Conservation (phyloP, 371 early-diverging fungal genomes). For the Mortierella sp. region DNA sequence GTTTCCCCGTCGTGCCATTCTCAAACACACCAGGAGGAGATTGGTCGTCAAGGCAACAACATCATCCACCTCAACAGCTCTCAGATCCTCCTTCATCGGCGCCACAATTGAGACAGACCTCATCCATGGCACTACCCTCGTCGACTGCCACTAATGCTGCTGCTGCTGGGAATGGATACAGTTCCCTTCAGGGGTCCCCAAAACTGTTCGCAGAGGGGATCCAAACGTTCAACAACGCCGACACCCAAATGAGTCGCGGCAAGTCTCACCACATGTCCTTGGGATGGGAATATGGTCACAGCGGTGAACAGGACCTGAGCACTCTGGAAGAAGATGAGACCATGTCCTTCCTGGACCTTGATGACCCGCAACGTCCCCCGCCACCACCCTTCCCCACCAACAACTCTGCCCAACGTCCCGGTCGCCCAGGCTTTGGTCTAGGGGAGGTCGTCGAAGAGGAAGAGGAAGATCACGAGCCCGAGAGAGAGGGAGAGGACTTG, state of each 20-base stretch:
- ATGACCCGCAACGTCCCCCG: neutral
- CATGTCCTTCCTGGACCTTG: constrained; percentile 29
- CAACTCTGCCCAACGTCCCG: neutral
- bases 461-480: constrained; percentile 38
- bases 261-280: constrained; percentile 2
- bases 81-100: neutral
- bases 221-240: neutral
- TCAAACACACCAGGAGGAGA: neutral
- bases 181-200: neutral
- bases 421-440: neutral
- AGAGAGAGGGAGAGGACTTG: constrained; percentile 43
- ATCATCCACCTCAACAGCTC: constrained; percentile 3
- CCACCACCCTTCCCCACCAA: constrained; percentile 7
- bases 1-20: constrained; percentile 14
- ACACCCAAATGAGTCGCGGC: neutral
- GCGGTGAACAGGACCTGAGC: neutral
- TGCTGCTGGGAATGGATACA: neutral
- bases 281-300: neutral
- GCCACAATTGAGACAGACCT: neutral
- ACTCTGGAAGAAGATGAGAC: constrained; percentile 27
- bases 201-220: constrained; percentile 21
- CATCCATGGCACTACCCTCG: neutral
- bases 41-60: constrained; percentile 9
- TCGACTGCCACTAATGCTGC: neutral
- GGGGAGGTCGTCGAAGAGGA: constrained; percentile 17